Evolutionary conservation across 805 yeast species (phyloP), one percentile per base, ranked within the genome.

Genomic region (Debaryomyces prosopidis): DNA sequence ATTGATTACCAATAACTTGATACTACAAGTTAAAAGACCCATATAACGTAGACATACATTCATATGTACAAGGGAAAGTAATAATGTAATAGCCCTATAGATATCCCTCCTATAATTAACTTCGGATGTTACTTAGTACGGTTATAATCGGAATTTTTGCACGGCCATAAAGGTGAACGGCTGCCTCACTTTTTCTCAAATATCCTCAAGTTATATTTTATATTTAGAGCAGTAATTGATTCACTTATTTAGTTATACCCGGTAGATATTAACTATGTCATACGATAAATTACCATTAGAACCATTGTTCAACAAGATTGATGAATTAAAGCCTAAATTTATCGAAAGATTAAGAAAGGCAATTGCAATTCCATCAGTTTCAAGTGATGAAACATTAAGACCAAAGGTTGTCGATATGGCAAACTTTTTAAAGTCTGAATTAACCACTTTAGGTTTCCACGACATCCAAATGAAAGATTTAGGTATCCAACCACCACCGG

Each of bases 281-380:
- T 69, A 67, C 55, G 70, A 66, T 36, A 72, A 69, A 47, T 65
- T 72, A 45, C 66, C 66, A 34, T 64, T 73, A 48, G 69, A 72
- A 43, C 71, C 74, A n/a, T 63, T 73, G 47, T 84, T 85, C 60
- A 65, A 66, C 23, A 82, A 85, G 63, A 84, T 89, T 54, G 87
- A 85, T 54, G 85, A 80, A 56, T 79, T 88, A 62, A 84, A 88
- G 68, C 87, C 91, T 5, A 68, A 76, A 49, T 91, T 86, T 73
- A 81, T 87, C 55, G 71, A 79, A 44, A 76, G 96, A 54, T 77
- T 94, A 48, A 68, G 82, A 36, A 75, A 85, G 41, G 97, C 97
- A n/a, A 90, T 94, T 38, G 87, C 89, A 48, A 94, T 92, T 55
- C 95, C 96, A 39, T 91, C 97, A 8, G 98, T 94, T 38, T 90